Base-by-base conservation (phyloP, 331 rosid genomes). In the Pyracantha coccinea region DNA sequence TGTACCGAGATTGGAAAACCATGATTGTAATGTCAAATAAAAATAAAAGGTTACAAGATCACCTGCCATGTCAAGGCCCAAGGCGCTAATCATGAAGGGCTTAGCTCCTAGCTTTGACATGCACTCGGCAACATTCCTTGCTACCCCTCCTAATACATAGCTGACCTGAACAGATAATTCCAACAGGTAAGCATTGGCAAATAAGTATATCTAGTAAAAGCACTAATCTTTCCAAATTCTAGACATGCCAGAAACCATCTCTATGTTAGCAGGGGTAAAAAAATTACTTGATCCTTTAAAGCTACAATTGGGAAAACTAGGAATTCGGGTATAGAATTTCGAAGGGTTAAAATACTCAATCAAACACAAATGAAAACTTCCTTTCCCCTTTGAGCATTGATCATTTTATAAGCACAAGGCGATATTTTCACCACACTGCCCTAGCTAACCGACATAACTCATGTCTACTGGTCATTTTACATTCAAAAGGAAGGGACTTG, bases 41-140 rank as follows among this genome's bases (percentile, higher is more conserved):
- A 41, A 12, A 17, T 27, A 27, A 71, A 63, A 28, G 33, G 47
- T 68, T 20, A 19, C 14, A 54, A 81, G 68, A 80, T 69, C 79
- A 85, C 99, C 99, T 33, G 96, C 87, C 96, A 92, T 84, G 77
- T 94, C 97, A 75, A 70, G 81, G 29, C 99, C 97, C 17, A 92
- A 59, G 41, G 91, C 96, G 82, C 97, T 94, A 74, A 94, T 92
- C 88, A 94, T 85, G 77, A 79, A 90, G 62, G 93, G 96, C 70
- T 82, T 91, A 73, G 87, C 84, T 80, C 93, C 96, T 23, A 94
- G 89, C 85, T 88, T 94, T 65, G 91, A 83, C 92, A 94, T 88
- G 81, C 99, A 94, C 71, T 90, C 97, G 9, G 93, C 97, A 55
- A 94, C 85, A 78, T 94, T 94, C 86, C 99, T 92, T 21, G 92